phyloP scores from a whole-genome alignment of 257 asterid genomes.

The Rauvolfia tetraphylla region DNA sequence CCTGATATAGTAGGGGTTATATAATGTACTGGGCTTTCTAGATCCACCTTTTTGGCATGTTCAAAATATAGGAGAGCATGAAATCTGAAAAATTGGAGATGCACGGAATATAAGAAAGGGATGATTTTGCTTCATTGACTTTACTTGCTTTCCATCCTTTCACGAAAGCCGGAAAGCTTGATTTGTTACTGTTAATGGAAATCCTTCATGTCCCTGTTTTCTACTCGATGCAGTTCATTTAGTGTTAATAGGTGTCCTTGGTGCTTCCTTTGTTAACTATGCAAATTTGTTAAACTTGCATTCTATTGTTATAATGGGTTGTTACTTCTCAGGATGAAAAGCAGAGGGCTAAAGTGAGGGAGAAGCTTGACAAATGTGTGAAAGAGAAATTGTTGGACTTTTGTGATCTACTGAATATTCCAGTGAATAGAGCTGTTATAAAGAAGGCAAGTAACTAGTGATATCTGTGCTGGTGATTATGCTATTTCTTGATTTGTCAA shows the following conservation, averaged over 20 bases:
- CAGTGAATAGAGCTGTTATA: conserved; percentile 41
- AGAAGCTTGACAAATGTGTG: conserved; percentile 79
- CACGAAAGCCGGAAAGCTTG: background rate
- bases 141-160: background rate
- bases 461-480: background rate
- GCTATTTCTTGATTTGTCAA: conserved; percentile 13
- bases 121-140: background rate
- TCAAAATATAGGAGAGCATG: background rate
- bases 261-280: background rate
- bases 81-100: background rate
- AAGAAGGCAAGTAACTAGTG: conserved; percentile 55
- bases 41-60: background rate
- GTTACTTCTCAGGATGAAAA: conserved; percentile 48
- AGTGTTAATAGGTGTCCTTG: background rate
- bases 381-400: conserved; percentile 82
- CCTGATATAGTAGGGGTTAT: background rate
- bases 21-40: background rate
- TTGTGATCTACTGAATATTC: conserved; percentile 74
- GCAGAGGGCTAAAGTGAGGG: conserved; percentile 65
- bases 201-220: background rate
- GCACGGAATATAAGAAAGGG: background rate
- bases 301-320: conserved; percentile 1
- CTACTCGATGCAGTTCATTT: background rate
- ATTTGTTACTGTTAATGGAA: background rate
- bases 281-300: background rate